A percentile compares a stretch with the other conserved stretches of the same genome.
Conservation (phyloP, 2,329 filamentous ascomycete genomes). For the Bipolaris cookei region DNA sequence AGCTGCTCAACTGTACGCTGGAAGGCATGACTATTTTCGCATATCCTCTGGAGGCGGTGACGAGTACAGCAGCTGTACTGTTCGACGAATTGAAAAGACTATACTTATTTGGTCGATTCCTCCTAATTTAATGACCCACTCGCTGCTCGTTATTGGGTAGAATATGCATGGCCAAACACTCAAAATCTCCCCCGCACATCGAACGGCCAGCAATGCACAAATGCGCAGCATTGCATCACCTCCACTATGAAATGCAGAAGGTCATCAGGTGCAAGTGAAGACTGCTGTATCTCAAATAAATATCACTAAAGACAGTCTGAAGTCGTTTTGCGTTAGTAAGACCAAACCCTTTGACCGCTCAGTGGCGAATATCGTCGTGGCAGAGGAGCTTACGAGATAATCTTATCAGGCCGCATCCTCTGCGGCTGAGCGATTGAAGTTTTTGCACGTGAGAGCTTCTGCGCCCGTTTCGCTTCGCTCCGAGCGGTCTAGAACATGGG, state of each 20-base stretch:
- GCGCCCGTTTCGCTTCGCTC: neutral
- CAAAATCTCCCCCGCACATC: neutral
- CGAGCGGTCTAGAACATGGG: neutral
- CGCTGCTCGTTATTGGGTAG: neutral
- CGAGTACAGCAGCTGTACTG: neutral
- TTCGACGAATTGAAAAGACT: neutral
- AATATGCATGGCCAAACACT: neutral
- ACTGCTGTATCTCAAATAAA: no score
- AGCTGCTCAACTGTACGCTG: neutral
- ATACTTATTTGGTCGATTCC: neutral
- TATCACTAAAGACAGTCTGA: neutral
- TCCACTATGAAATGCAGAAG: neutral
- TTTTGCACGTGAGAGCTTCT: neutral
- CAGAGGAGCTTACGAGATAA: neutral
- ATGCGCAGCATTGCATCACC: neutral
- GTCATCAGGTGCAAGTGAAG: no score
- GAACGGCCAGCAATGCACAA: neutral
- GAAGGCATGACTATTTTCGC: neutral
- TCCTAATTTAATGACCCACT: neutral
- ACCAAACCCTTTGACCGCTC: neutral
- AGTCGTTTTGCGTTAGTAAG: neutral
- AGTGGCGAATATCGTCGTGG: conserved; percentile 1
- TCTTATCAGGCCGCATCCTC: neutral
- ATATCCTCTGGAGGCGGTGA: neutral
- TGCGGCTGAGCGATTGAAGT: neutral